Evolutionary conservation across 1,284 basidiomycete genomes (phyloP).

Genomic region (Tylopilus orsonianus): DNA sequence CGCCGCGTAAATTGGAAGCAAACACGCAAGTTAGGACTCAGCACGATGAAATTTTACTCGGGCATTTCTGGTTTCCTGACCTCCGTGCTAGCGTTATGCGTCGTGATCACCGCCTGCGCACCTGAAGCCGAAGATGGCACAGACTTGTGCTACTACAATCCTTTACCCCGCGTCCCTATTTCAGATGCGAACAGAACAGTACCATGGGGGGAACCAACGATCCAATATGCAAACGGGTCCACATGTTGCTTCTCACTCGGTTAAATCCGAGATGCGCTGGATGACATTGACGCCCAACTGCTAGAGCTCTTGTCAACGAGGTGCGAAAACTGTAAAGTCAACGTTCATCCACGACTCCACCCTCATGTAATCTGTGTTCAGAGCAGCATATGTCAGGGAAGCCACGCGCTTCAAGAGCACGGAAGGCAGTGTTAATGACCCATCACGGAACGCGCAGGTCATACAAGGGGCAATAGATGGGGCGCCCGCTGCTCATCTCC

Average conservation of each 20-base stretch:
- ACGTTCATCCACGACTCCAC: neutral
- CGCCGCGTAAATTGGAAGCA: neutral
- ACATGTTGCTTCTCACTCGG: constrained; percentile 25
- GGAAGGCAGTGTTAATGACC: constrained; percentile 10
- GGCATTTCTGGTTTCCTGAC: neutral
- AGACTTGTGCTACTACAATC: constrained; percentile 19
- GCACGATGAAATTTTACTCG: neutral
- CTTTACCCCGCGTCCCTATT: constrained; percentile 12
- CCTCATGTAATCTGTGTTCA: constrained; percentile 1
- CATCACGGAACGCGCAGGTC: constrained; percentile 16
- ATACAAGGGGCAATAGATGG: constrained; percentile 20
- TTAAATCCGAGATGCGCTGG: constrained; percentile 14
- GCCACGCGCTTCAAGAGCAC: constrained; percentile 27
- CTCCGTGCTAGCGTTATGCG: neutral
- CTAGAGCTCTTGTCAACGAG: constrained; percentile 20
- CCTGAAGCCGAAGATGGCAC: neutral
- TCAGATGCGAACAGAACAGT: constrained; percentile 18
- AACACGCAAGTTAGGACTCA: neutral
- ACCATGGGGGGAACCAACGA: constrained; percentile 24
- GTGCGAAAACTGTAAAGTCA: constrained; percentile 3
- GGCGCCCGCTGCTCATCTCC: constrained; percentile 20
- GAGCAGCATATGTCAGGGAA: constrained; percentile 23
- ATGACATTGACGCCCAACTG: constrained; percentile 19
- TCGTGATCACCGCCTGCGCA: neutral
- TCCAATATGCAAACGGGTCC: constrained; percentile 21